Evolutionary conservation across 208 protist species (phyloP), one percentile per base, ranked within the genome.

Genomic region (Wallacemonas rigidus): DNA sequence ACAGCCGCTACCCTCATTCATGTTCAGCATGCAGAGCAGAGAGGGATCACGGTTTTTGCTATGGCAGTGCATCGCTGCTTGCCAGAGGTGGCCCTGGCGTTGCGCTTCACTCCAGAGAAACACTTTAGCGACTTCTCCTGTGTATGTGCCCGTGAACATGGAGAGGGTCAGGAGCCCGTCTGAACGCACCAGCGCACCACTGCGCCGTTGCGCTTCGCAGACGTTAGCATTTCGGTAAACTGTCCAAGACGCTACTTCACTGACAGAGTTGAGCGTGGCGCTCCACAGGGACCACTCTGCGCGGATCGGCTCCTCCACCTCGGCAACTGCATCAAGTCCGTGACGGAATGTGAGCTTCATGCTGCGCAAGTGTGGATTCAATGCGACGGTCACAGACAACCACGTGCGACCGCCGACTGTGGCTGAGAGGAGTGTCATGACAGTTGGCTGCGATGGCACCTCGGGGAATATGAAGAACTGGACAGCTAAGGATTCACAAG

Each of bases 201-300:
- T 87, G n/a, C 76, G 76, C 35, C 69, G 80, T 53, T 67, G 80
- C 1, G 69, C 70, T 14, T 91, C 82, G 51, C 85, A 82, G 50
- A 76, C 8, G 17, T 82, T 68, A 1, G 84, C 92, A 62, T 97
- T 87, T 12, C 83, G 82, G 73, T 89, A 94, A 1, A 96, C 80
- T 2, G 60, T 84, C 92, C 92, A 96, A 17, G 70, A 75, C 2
- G 88, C 88, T 1, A 84, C 80, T 63, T 91, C 81, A 67, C 87
- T 88, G 17, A 78, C 39, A 5, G 78, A 83, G 65, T 65, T 73
- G 48, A 96, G 50, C 11, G 85, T 84, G 11, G 92, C 92, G 54
- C 84, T 91, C 90, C 92, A 96, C 6, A 91, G 76, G 14, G 76
- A 67, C 90, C 92, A 96, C 56, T 75, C 79, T 1, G 62, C 8